phyloP scores from a whole-genome alignment of 2,329 filamentous ascomycete genomes.

The Rhinocladiella similis region DNA sequence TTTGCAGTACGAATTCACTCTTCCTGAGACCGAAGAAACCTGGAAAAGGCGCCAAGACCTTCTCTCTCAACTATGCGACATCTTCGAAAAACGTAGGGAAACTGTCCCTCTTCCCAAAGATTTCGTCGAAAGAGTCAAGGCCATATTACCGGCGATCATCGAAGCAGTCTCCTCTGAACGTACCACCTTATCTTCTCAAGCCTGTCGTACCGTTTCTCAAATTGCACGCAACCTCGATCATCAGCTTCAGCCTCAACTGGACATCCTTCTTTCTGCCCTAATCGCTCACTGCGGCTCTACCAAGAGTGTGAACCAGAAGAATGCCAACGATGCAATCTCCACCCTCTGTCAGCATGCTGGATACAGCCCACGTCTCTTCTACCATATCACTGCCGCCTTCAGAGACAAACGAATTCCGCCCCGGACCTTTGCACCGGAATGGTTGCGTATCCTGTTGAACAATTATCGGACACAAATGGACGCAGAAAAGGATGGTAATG shows the following conservation, averaged over 20 bases:
- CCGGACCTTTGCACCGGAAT: conserved; percentile 73
- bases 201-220: conserved; percentile 19
- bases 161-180: conserved; percentile 27
- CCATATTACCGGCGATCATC: conserved; percentile 25
- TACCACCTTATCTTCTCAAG: conserved; percentile 27
- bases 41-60: conserved; percentile 29
- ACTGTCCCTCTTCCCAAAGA: conserved; percentile 23
- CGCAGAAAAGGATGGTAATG: conserved; percentile 76
- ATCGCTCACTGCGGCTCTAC: conserved; percentile 87
- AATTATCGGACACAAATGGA: conserved; percentile 80
- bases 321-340: conserved; percentile 79
- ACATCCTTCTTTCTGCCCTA: conserved; percentile 58
- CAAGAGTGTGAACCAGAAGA: conserved; percentile 88
- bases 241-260: conserved; percentile 28
- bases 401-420: conserved; percentile 94
- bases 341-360: conserved; percentile 75
- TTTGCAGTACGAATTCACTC: conserved; percentile 23
- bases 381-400: conserved; percentile 78
- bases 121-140: conserved; percentile 25
- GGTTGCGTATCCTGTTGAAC: conserved; percentile 79
- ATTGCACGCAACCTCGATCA: conserved; percentile 23
- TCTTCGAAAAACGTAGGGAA: conserved; percentile 25
- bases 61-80: conserved; percentile 22
- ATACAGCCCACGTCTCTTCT: conserved; percentile 77
- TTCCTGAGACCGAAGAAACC: conserved; percentile 26